Base-by-base conservation (phyloP, 768 basidiomycete species). In the Boletales sp. region DNA sequence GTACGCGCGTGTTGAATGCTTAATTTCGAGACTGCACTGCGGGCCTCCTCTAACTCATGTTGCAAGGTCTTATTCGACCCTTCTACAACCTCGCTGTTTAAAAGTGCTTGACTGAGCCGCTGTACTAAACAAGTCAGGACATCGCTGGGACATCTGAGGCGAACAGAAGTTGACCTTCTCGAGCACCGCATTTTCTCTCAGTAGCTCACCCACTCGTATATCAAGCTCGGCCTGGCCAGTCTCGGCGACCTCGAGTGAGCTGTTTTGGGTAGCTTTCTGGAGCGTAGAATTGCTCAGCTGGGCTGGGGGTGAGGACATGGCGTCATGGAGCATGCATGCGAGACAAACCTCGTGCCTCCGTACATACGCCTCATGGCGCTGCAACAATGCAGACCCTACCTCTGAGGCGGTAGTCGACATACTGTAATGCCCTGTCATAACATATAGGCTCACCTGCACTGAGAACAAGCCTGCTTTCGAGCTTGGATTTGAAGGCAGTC, bases 381-480 rank as follows among this genome's bases (percentile, higher is more conserved):
- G 83, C 42, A 97, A 68, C 41, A 97, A 70, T 5, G 94, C 93
- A 67, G 93, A 90, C 12, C 93, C 93, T 27, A 95, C 86, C 76
- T 94, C 92, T 92, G 56, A 24, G 50, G 40, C 9, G 43, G 19
- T 49, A 30, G 34, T 58, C 45, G 54, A 35, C 34, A 43, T 40
- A 32, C 27, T 31, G n/a, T 21, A 19, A 40, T 21, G 43, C 32
- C 18, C 48, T 45, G n/a, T 15, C 27, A 13, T 38, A 52, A 40
- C 34, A 30, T 44, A 46, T 19, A 27, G 31, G 75, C 86, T 60
- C 61, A 94, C 93, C 91, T 61, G 90, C 93, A 65, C 91, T 91
- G 48, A 95, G 75, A 49, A 86, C 81, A 54, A 97, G 73, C 48
- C 88, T 74, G 52, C 78, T 83, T 70, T 93, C 90, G 21, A 95